A percentile compares a stretch with the other conserved stretches of the same genome.
These are phyloP conservation scores for Coniochaeta sp. DNA, from an alignment of 2,329 filamentous ascomycete genomes.

Conservation along the genomic window DNA sequence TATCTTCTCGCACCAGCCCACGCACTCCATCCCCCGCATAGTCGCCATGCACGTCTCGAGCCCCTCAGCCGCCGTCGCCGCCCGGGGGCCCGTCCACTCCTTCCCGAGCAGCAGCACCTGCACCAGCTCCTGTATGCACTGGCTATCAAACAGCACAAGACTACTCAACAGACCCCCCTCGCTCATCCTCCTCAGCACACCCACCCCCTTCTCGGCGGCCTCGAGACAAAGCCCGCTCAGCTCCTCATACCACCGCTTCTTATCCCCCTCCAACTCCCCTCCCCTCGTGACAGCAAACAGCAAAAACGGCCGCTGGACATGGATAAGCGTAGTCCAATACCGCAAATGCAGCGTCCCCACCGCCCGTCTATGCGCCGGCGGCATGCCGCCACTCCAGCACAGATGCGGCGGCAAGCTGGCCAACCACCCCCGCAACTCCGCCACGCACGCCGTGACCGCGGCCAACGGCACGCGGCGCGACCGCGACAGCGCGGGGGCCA, in stretches of 20 bases:
- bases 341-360: conserved; percentile 6
- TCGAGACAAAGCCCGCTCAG: conserved; percentile 1
- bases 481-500: conserved; percentile 2
- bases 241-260: conserved; percentile 1
- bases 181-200: background rate
- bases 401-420: conserved; percentile 4
- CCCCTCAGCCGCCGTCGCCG: background rate
- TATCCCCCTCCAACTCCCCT: background rate
- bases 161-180: conserved; percentile 1
- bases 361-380: conserved; percentile 1
- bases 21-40: conserved; percentile 4
- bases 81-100: background rate
- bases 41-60: conserved; percentile 4
- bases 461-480: conserved; percentile 4
- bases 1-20: conserved; percentile 5
- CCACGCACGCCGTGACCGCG: conserved; percentile 3
- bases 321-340: conserved; percentile 4
- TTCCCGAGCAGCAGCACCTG: conserved; percentile 5
- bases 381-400: background rate
- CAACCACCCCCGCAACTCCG: conserved; percentile 2
- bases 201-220: conserved; percentile 4
- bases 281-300: background rate
- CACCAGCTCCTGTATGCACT: conserved; percentile 6
- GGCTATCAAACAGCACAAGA: conserved; percentile 6
- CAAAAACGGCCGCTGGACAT: conserved; percentile 6